Conservation (phyloP, 192 early-diverging fungal species). For the Phlyctochytrium arcticum region DNA sequence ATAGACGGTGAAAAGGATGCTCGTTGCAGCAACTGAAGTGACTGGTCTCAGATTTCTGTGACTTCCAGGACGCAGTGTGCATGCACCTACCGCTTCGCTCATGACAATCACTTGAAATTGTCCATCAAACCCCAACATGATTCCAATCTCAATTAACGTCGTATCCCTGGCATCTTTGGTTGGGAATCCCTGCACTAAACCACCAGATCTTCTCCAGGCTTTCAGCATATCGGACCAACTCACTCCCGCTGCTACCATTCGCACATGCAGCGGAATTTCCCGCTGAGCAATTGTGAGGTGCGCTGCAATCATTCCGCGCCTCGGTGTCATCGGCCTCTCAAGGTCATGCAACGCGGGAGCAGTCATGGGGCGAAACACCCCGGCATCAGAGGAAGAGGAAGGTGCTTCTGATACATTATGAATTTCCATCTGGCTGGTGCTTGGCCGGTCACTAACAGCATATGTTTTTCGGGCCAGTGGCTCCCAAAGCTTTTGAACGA, state of each 20-base stretch:
- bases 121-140: conserved; percentile 9
- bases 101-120: neutral
- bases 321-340: conserved; percentile 6
- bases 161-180: neutral
- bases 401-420: no score
- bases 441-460: no score
- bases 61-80: neutral
- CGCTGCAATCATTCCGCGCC: conserved; percentile 11
- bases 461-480: neutral
- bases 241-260: neutral
- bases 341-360: neutral
- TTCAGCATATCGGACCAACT: conserved; percentile 4
- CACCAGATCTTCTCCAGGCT: conserved; percentile 11
- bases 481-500: conserved; percentile 11
- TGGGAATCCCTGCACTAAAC: conserved; percentile 8
- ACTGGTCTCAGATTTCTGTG: neutral
- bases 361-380: neutral
- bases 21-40: neutral
- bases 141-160: conserved; percentile 1
- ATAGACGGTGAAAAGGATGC: neutral
- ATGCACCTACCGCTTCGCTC: neutral
- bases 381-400: no score
- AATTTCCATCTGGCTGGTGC: no score
- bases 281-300: conserved; percentile 5
- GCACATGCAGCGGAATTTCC: neutral